These are phyloP conservation scores for Chlamydomonas sp. DNA, from an alignment of 139 green algal species.

Conservation along the genomic window DNA sequence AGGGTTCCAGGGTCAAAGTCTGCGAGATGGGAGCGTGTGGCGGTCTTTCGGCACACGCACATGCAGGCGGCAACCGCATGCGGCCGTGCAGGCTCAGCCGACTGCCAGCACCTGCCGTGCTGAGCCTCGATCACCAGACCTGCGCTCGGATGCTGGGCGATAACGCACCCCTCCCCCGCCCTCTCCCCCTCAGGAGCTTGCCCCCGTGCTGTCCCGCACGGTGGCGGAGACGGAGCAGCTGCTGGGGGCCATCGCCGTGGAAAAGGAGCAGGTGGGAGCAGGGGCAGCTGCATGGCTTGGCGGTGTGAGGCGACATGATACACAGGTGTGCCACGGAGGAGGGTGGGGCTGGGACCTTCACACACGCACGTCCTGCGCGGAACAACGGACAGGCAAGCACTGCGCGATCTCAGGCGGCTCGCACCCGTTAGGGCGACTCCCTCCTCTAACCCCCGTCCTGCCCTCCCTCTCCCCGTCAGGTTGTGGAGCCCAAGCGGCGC, in stretches of 20 bases:
- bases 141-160: too few species aligned
- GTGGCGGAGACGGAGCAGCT: conserved; percentile 74
- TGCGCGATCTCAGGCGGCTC: too few species aligned
- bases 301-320: not conserved
- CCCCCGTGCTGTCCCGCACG: conserved; percentile 77
- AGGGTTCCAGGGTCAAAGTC: too few species aligned
- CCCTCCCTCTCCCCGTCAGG: conserved; percentile 25
- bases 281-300: not conserved
- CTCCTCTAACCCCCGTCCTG: not conserved
- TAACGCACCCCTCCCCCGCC: too few species aligned
- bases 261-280: conserved; percentile 62
- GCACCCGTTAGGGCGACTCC: not conserved
- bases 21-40: not conserved
- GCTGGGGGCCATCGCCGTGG: conserved; percentile 57
- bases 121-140: too few species aligned
- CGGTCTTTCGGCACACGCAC: too few species aligned
- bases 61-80: too few species aligned
- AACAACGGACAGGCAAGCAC: too few species aligned
- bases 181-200: conserved; percentile 53
- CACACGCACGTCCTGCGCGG: too few species aligned
- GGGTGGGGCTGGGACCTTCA: not conserved
- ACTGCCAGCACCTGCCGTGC: too few species aligned
- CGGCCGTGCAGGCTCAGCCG: too few species aligned
- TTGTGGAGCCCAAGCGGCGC: conserved; percentile 81
- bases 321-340: too few species aligned